Evolutionary conservation across 2,329 filamentous ascomycete species (phyloP).

Genomic region (Lasiodiplodia hormozganensis): DNA sequence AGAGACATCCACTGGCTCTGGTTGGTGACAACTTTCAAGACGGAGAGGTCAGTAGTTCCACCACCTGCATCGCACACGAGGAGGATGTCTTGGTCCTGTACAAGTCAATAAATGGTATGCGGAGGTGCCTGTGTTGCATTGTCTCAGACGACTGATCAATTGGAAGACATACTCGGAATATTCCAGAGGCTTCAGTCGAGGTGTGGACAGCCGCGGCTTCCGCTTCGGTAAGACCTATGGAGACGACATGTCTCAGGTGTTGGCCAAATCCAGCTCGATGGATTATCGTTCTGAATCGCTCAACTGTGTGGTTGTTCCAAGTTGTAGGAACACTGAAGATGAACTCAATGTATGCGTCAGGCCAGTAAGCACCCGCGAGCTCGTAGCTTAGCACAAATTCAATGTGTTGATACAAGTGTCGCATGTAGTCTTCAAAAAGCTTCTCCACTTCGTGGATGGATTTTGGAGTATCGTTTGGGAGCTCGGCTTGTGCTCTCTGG

Average conservation of each 20-base stretch:
- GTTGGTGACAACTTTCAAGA: constrained; percentile 44
- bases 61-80: constrained; percentile 60
- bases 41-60: constrained; percentile 54
- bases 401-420: constrained; percentile 58
- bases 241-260: constrained; percentile 46
- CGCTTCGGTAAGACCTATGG: constrained; percentile 59
- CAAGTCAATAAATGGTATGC: background rate
- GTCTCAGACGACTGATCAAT: background rate
- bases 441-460: constrained; percentile 53
- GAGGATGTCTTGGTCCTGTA: constrained; percentile 51
- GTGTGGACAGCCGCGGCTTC: constrained; percentile 62
- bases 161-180: constrained; percentile 36
- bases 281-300: constrained; percentile 59
- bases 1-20: constrained; percentile 39
- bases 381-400: constrained; percentile 47
- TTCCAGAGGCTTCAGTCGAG: constrained; percentile 45
- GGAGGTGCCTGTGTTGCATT: background rate
- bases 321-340: constrained; percentile 66
- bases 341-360: constrained; percentile 57
- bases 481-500: constrained; percentile 51
- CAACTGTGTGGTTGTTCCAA: constrained; percentile 60
- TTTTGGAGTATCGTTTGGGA: constrained; percentile 52
- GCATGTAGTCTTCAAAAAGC: constrained; percentile 59
- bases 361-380: constrained; percentile 53
- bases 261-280: constrained; percentile 57